phyloP scores from a whole-genome alignment of 345 rosid genomes.

The Iberis pinnata region DNA sequence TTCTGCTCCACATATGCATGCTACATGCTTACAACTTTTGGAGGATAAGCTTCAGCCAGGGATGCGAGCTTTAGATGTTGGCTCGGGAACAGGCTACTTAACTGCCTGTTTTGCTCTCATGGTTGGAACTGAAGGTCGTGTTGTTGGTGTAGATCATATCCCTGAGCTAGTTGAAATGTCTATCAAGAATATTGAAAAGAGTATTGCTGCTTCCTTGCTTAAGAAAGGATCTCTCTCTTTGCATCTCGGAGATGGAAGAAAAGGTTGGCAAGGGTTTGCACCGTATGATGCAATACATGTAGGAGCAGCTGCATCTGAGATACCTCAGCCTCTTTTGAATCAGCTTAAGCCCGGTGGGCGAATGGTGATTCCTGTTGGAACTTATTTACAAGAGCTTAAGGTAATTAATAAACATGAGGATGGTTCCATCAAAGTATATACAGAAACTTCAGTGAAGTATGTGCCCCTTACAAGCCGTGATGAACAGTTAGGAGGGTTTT shows the following conservation, averaged over 20 bases:
- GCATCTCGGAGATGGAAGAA: constrained; percentile 92
- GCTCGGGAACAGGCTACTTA: constrained; percentile 96
- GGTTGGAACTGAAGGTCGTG: constrained; percentile 84
- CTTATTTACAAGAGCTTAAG: constrained; percentile 68
- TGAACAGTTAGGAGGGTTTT: constrained; percentile 50
- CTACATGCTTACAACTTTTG: constrained; percentile 76
- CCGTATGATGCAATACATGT: constrained; percentile 94
- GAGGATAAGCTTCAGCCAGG: constrained; percentile 82
- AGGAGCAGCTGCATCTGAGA: constrained; percentile 92
- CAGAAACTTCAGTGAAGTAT: constrained; percentile 76
- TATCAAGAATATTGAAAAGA: constrained; percentile 56
- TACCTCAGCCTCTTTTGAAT: constrained; percentile 76
- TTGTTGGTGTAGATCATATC: constrained; percentile 89
- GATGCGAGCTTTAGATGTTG: constrained; percentile 89
- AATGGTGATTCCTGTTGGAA: constrained; percentile 95
- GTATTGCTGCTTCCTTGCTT: constrained; percentile 63
- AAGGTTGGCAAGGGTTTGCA: constrained; percentile 81
- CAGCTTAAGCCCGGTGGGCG: constrained; percentile 96
- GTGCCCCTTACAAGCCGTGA: constrained; percentile 90
- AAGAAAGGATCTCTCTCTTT: constrained; percentile 66
- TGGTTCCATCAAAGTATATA: constrained; percentile 56
- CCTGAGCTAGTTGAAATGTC: constrained; percentile 67
- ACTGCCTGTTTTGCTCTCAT: constrained; percentile 89
- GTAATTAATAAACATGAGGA: constrained; percentile 70
- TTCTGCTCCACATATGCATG: constrained; percentile 99